phyloP scores from a whole-genome alignment of 148 eudicot genomes.

The Pharnaceum exiguum region DNA sequence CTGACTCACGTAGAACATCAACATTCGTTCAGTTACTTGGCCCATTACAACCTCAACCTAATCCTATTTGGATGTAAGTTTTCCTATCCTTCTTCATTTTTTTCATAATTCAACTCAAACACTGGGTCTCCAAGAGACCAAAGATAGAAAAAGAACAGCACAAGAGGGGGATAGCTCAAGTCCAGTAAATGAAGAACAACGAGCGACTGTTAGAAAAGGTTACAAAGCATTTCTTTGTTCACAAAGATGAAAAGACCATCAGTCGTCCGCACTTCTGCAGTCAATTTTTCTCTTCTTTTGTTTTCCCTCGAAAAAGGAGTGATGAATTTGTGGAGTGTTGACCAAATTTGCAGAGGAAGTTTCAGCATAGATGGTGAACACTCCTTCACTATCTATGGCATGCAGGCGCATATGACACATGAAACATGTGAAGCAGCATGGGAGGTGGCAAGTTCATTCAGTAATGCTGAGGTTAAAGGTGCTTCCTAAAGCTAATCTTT shows the following conservation, averaged over 20 bases:
- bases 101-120: too few relatives aligned
- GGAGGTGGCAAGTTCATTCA: slow-evolving; percentile 11
- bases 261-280: too few relatives aligned
- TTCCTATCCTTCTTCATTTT: too few relatives aligned
- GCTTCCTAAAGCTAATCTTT: slow-evolving; percentile 22
- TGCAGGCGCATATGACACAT: slow-evolving; percentile 18
- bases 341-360: slow-evolving; percentile 19
- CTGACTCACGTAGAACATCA: slow-evolving; percentile 1
- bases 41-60: slow-evolving; percentile 12
- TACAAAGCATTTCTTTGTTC: too few relatives aligned
- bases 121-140: too few relatives aligned
- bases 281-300: background rate
- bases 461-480: slow-evolving; percentile 7
- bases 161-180: too few relatives aligned
- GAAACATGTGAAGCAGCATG: slow-evolving; percentile 16
- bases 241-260: too few relatives aligned
- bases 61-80: slow-evolving; percentile 22
- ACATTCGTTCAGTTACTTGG: background rate
- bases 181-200: too few relatives aligned
- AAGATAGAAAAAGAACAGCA: too few relatives aligned
- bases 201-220: too few relatives aligned
- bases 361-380: slow-evolving; percentile 15
- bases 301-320: background rate
- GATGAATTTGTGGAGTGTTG: background rate
- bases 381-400: slow-evolving; percentile 3